Percentiles rank a stretch among this genome's conserved stretches.
Conservation (phyloP, 2,329 filamentous ascomycete species). For the Coleophoma eucalyptorum region DNA sequence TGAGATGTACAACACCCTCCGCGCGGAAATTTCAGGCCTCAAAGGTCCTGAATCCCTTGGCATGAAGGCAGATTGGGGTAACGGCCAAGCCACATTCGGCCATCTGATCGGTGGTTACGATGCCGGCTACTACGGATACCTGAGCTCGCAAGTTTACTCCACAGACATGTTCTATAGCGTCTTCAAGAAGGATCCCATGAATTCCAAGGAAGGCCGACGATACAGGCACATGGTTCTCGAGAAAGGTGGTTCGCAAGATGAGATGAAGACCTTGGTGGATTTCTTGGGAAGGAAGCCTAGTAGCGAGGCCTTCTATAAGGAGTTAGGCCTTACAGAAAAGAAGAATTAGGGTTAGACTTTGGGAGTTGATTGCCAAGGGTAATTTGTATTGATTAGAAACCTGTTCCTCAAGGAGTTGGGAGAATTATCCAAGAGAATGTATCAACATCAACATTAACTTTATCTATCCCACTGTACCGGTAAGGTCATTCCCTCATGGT, state of each 20-base stretch:
- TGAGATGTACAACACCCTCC: conserved; percentile 67
- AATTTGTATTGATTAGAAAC: too few species aligned
- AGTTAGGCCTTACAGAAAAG: conserved; percentile 51
- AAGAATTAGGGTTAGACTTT: not conserved
- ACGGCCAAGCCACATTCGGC: conserved; percentile 76
- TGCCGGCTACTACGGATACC: conserved; percentile 76
- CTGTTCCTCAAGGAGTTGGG: too few species aligned
- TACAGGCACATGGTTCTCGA: conserved; percentile 78
- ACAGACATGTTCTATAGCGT: conserved; percentile 83
- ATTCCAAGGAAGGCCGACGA: conserved; percentile 65
- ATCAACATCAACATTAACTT: too few species aligned
- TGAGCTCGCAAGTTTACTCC: conserved; percentile 75
- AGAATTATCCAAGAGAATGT: too few species aligned
- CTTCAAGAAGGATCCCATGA: conserved; percentile 77
- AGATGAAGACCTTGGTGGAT: conserved; percentile 75
- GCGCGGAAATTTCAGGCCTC: conserved; percentile 67
- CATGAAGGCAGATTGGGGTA: conserved; percentile 55
- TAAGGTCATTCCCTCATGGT: too few species aligned
- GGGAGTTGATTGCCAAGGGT: too few species aligned
- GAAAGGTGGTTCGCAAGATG: conserved; percentile 73
- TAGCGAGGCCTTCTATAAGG: conserved; percentile 75
- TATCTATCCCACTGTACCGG: too few species aligned
- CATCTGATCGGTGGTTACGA: conserved; percentile 84
- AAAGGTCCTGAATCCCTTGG: conserved; percentile 70
- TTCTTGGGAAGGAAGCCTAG: conserved; percentile 75